phyloP scores from a whole-genome alignment of 768 basidiomycete species.

The Pulveroboletus sp. region DNA sequence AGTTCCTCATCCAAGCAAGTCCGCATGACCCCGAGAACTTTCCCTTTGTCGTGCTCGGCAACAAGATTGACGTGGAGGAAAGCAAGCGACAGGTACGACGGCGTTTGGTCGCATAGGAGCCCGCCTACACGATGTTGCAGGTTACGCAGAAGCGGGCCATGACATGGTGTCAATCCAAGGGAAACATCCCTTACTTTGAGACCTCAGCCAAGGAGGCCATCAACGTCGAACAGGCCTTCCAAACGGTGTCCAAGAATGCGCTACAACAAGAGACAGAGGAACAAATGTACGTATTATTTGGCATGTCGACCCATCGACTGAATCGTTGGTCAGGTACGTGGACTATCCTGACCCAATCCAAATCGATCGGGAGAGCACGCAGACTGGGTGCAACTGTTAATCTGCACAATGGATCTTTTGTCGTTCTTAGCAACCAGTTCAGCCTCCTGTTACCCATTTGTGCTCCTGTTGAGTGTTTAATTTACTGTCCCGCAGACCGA shows the following conservation, averaged over 20 bases:
- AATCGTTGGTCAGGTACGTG: slow-evolving; percentile 65
- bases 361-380: slow-evolving; percentile 88
- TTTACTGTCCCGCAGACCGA: slow-evolving; percentile 21
- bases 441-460: slow-evolving; percentile 33
- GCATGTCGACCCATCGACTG: slow-evolving; percentile 10
- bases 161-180: slow-evolving; percentile 99
- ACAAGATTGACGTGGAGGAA: slow-evolving; percentile 99
- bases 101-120: background rate
- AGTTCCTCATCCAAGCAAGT: slow-evolving; percentile 97
- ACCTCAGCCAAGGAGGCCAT: slow-evolving; percentile 99
- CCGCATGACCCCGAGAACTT: slow-evolving; percentile 99
- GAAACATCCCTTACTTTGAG: slow-evolving; percentile 99
- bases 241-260: slow-evolving; percentile 99
- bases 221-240: slow-evolving; percentile 99
- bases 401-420: slow-evolving; percentile 27
- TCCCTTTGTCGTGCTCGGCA: slow-evolving; percentile 98
- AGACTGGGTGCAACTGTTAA: slow-evolving; percentile 90
- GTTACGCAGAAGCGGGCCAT: slow-evolving; percentile 99
- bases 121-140: slow-evolving; percentile 36
- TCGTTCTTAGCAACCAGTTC: slow-evolving; percentile 22
- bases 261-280: slow-evolving; percentile 96
- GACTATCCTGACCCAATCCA: slow-evolving; percentile 99
- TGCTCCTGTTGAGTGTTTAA: slow-evolving; percentile 33
- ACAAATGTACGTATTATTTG: slow-evolving; percentile 63
- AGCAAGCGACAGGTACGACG: slow-evolving; percentile 85